A percentile compares a stretch with the other conserved stretches of the same genome.
These are phyloP conservation scores for Microbotryomycetes sp. DNA, from an alignment of 1,284 basidiomycete genomes.

Conservation along the genomic window DNA sequence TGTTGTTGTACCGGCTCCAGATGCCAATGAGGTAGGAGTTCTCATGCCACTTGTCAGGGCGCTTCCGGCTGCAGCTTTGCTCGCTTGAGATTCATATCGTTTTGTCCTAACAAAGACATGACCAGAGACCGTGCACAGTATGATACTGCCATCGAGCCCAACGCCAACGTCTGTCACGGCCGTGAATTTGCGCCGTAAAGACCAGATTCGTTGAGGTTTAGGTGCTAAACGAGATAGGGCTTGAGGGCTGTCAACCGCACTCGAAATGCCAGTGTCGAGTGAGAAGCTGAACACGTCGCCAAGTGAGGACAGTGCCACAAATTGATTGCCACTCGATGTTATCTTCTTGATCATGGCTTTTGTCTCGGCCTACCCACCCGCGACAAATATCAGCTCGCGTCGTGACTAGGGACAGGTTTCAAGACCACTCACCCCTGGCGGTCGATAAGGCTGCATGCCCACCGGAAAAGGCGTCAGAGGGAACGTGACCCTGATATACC, in stretches of 20 bases:
- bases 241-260: neutral
- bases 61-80: slow-evolving; percentile 19
- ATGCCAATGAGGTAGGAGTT: neutral
- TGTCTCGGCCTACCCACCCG: slow-evolving; percentile 47
- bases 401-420: neutral
- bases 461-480: slow-evolving; percentile 32
- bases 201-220: slow-evolving; percentile 88
- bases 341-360: slow-evolving; percentile 73
- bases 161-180: slow-evolving; percentile 85
- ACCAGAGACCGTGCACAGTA: slow-evolving; percentile 88
- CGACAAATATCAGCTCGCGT: neutral
- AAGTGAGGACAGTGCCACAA: slow-evolving; percentile 76
- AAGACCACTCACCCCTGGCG: slow-evolving; percentile 51
- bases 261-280: slow-evolving; percentile 45
- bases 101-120: slow-evolving; percentile 83
- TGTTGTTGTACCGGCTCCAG: slow-evolving; percentile 6
- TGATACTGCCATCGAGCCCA: slow-evolving; percentile 77
- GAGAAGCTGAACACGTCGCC: slow-evolving; percentile 90
- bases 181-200: slow-evolving; percentile 75
- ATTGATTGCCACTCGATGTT: slow-evolving; percentile 68
- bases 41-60: neutral
- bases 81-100: slow-evolving; percentile 15
- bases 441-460: slow-evolving; percentile 56
- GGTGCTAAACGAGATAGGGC: slow-evolving; percentile 43
- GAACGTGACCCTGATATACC: slow-evolving; percentile 59